These are phyloP conservation scores for Aethionema arabicum DNA, from an alignment of 345 rosid species.

Conservation along the genomic window DNA sequence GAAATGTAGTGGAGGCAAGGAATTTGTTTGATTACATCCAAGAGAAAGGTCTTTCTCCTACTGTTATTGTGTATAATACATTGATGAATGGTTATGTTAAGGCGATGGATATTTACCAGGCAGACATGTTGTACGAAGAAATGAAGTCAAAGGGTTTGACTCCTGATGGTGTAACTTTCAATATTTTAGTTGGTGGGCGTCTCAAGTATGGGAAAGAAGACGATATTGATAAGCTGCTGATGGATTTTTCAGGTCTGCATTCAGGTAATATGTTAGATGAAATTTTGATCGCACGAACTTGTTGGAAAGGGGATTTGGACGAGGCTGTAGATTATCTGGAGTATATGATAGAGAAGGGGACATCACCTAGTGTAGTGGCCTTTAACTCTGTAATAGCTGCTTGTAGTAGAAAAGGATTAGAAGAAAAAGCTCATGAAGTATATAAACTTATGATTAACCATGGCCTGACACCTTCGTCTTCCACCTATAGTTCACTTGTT, in stretches of 20 bases:
- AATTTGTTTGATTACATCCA: constrained; percentile 48
- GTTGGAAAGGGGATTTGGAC: constrained; percentile 65
- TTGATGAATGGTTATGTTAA: constrained; percentile 69
- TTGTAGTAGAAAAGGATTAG: constrained; percentile 51
- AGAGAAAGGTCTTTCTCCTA: constrained; percentile 46
- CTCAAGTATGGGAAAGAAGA: constrained; percentile 57
- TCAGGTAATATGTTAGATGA: constrained; percentile 46
- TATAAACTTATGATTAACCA: constrained; percentile 51
- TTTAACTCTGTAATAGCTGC: constrained; percentile 71
- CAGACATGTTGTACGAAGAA: constrained; percentile 53
- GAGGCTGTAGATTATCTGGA: constrained; percentile 48
- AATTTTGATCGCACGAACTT: constrained; percentile 55
- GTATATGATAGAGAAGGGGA: constrained; percentile 61
- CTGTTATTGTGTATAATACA: constrained; percentile 51
- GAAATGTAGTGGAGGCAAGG: constrained; percentile 57
- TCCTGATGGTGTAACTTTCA: constrained; percentile 68
- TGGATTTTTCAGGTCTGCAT: constrained; percentile 45
- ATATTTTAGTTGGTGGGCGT: constrained; percentile 60
- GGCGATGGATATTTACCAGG: constrained; percentile 56
- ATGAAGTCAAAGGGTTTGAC: constrained; percentile 52
- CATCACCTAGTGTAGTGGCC: constrained; percentile 49
- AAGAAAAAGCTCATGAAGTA: constrained; percentile 48
- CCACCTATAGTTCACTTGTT: constrained; percentile 62
- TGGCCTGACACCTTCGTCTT: constrained; percentile 56
- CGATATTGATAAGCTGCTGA: constrained; percentile 50